These are phyloP conservation scores for Candida cerambycidarum DNA, from an alignment of 805 yeast species.

Conservation along the genomic window DNA sequence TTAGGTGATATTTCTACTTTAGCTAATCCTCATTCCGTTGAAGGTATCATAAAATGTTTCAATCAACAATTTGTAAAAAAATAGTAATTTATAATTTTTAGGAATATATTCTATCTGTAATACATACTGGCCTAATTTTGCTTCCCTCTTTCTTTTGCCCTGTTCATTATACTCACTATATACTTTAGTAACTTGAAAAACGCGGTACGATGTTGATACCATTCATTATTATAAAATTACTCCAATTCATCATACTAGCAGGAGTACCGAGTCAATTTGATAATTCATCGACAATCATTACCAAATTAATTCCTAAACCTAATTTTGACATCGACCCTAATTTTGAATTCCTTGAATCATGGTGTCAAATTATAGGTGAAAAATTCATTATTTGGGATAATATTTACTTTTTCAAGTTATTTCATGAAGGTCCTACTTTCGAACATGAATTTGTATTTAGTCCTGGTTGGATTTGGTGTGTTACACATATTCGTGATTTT, in stretches of 20 bases:
- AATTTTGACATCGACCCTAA: background rate
- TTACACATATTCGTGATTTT: constrained; percentile 22
- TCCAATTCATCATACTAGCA: constrained; percentile 39
- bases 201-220: constrained; percentile 4
- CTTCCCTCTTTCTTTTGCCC: too few species aligned
- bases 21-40: constrained; percentile 73
- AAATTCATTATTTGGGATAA: constrained; percentile 81
- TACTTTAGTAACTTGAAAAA: too few species aligned
- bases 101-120: constrained; percentile 2
- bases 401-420: constrained; percentile 67
- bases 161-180: too few species aligned
- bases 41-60: constrained; percentile 54
- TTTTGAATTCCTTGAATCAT: constrained; percentile 4
- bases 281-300: constrained; percentile 39
- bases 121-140: too few species aligned
- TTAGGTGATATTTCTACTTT: constrained; percentile 78
- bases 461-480: constrained; percentile 66
- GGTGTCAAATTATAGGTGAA: constrained; percentile 5
- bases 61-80: constrained; percentile 42
- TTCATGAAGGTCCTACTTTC: constrained; percentile 50
- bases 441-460: constrained; percentile 94
- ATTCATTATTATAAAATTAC: constrained; percentile 32
- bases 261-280: constrained; percentile 49
- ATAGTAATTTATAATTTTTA: constrained; percentile 11
- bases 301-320: background rate